Evolutionary conservation across 148 eudicot genomes (phyloP).

Genomic region (Arbutus unedo): DNA sequence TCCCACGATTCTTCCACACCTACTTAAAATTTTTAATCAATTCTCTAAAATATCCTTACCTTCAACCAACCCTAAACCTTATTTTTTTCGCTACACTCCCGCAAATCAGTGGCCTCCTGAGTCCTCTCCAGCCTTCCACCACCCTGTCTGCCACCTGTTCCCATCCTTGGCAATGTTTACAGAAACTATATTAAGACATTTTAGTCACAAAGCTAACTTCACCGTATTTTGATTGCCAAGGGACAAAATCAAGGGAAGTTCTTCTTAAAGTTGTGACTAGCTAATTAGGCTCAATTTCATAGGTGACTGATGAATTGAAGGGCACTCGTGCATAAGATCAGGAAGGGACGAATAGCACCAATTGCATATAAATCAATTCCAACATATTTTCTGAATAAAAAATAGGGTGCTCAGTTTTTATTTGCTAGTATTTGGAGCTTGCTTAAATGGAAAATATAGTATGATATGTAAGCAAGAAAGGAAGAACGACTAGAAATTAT

Average conservation of each 20-base stretch:
- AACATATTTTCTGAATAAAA: neutral
- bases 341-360: neutral
- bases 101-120: neutral
- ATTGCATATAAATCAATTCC: neutral
- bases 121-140: neutral
- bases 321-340: neutral
- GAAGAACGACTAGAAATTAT: neutral
- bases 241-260: neutral
- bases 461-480: neutral
- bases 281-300: neutral
- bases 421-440: neutral
- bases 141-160: neutral
- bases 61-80: neutral
- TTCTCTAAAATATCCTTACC: neutral
- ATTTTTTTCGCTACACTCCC: neutral
- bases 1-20: neutral
- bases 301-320: neutral
- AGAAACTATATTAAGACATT: neutral
- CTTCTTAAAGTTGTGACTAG: neutral
- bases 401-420: neutral
- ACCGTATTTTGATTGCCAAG: neutral
- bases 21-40: neutral
- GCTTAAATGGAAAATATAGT: neutral
- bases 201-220: neutral
- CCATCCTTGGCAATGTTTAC: neutral